Evolutionary conservation across 352 stramenopile species (phyloP), one percentile per base, ranked within the genome.

Genomic region (Plasmopara halstedii): DNA sequence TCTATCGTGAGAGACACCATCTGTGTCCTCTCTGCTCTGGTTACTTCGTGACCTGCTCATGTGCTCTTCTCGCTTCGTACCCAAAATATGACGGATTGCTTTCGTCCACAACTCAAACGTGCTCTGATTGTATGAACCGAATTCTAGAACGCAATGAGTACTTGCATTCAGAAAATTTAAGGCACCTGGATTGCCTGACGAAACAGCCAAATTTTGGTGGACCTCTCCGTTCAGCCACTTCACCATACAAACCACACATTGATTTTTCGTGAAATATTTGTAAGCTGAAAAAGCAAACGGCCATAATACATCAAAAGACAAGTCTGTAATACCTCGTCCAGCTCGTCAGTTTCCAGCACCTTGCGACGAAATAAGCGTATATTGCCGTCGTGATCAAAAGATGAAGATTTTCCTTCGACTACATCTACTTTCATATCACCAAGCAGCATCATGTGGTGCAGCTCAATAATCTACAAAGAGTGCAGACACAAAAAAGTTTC

Each of bases 91-190:
- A 9, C 78, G 73, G 61, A 93, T 79, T 6, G 73, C 75, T 47
- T 93, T 93, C 18, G 76, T 83, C 81, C 81, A 93, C 20, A 93
- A 56, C 56, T 93, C 81, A 33, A 93, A 93, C 15, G 78, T 89
- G 53, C 49, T 88, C 33, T 88, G 78, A 48, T 66, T 93, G 65
- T 83, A 68, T 26, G 81, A 87, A 6, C 51, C 77, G 31, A 93
- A 90, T 50, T 93, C 81, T 13, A 93, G 6, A n/a, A 89, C 54
- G 43, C 64, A 74, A 23, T 73, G 72, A 2, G 74, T 65, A 17
- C 71, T 88, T 10, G 73, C 72, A 29, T 74, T 61, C 10, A 71
- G 58, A 19, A 83, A 85, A 20, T 67, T 85, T 1, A 64, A 56
- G 15, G 81, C 45, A 38, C 80, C 45, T n/a, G 56, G 59, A 31